Conservation (phyloP, 345 rosid species). For the Limnanthes douglasii region DNA sequence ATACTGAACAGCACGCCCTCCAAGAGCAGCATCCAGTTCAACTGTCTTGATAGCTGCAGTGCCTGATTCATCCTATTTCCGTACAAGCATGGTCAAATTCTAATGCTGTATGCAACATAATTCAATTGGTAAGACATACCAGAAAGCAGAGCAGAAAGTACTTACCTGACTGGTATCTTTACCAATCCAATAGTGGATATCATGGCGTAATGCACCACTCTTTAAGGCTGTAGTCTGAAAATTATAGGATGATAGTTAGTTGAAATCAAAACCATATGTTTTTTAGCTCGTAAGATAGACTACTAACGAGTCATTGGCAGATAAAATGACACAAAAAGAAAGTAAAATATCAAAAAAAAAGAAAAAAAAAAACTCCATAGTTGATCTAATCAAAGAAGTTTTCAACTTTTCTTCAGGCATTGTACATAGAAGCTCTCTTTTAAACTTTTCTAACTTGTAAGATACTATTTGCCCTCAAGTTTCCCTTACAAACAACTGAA, state of each 20-base stretch:
- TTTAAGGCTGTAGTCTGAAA: slow-evolving; percentile 61
- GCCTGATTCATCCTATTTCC: slow-evolving; percentile 82
- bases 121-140: background rate
- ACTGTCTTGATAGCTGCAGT: slow-evolving; percentile 89
- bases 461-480: too few species aligned
- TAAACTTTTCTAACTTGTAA: too few species aligned
- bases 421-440: too few species aligned
- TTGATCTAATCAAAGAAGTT: too few species aligned
- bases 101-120: background rate
- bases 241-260: background rate
- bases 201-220: slow-evolving; percentile 71
- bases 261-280: too few species aligned
- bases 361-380: too few species aligned
- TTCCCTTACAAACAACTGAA: too few species aligned
- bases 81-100: background rate
- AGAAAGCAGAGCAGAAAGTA: background rate
- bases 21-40: slow-evolving; percentile 97
- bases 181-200: slow-evolving; percentile 90
- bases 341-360: too few species aligned
- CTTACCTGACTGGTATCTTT: slow-evolving; percentile 73
- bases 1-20: slow-evolving; percentile 98
- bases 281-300: background rate
- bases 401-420: too few species aligned
- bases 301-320: too few species aligned
- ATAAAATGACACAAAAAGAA: too few species aligned